Base-by-base conservation (phyloP, 169 alveolate genomes). In the Eimeria praecox region DNA sequence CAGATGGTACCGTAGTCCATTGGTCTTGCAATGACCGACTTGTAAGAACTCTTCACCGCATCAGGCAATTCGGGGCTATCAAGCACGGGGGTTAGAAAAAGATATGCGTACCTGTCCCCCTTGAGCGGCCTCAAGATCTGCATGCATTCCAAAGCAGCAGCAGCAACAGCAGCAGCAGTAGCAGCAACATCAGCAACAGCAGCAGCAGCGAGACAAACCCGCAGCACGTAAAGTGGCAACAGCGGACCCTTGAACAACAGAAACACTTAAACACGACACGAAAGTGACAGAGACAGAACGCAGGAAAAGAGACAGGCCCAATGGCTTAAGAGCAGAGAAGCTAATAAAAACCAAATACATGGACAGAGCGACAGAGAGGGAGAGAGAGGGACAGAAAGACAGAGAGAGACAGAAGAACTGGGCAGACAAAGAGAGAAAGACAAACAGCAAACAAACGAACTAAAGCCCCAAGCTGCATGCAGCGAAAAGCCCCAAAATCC, bases 1-100 rank as follows among this genome's bases (percentile, higher is more conserved):
- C 96, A 93, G 42, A 93, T 93, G 33, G 93, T 93, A 90, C 94
- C 89, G 94, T 93, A 93, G 80, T 93, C 96, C 96, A 93, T 93
- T 5, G 96, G 96, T 9, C 94, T 88, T 9, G 88, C 82, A 49
- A 93, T 93, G 69, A 93, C 89, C 40, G 78, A 54, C 33, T 56
- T 30, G 80, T 93, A 93, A 42, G 90, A 80, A 52, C 33, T 77
- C 80, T 93, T 93, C 82, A 93, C 96, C 2, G 96, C 96, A 20
- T 80, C 91, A 0, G 96, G 96, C 73, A 93, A 94, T 89, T 93
- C 96, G 20, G 96, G 88, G 87, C 94, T 80, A 30, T 88, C 83
- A 38, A 83, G 30, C 33, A 93, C 96, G 4, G 96, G 96, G 9
- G 93, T 83, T 10, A 88, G 62, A 49, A 93, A 93, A 42, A 93